A percentile compares a stretch with the other conserved stretches of the same genome.
These are phyloP conservation scores for Lepidopterella palustris DNA, from an alignment of 495 filamentous ascomycete genomes.

Conservation along the genomic window DNA sequence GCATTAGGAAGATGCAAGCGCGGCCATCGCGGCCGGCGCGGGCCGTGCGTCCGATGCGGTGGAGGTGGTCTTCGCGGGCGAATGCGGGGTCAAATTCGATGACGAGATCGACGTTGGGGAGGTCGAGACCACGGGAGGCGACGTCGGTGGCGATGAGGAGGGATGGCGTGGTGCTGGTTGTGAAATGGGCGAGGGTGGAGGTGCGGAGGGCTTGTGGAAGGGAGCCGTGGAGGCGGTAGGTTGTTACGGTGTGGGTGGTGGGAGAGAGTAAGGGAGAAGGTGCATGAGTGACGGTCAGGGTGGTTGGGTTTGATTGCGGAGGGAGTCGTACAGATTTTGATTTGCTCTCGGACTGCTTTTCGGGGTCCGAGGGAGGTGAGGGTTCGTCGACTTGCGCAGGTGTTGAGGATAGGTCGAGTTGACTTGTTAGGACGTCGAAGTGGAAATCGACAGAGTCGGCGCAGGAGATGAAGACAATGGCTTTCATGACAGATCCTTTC, in stretches of 20 bases:
- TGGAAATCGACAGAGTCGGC: conserved; percentile 96
- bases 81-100: conserved; percentile 95
- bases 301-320: conserved; percentile 26
- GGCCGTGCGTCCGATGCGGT: conserved; percentile 90
- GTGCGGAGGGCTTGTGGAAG: conserved; percentile 80
- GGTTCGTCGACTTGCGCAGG: conserved; percentile 29
- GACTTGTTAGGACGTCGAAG: conserved; percentile 72
- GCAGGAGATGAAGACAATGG: conserved; percentile 92
- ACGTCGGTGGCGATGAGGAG: conserved; percentile 93
- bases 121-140: conserved; percentile 85
- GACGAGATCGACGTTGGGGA: conserved; percentile 88
- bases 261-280: conserved; percentile 21
- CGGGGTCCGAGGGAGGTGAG: conserved; percentile 8
- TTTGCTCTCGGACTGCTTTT: conserved; percentile 4
- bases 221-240: conserved; percentile 93
- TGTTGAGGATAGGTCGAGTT: conserved; percentile 18
- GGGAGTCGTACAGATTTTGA: conserved; percentile 7
- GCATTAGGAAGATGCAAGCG: conserved; percentile 80
- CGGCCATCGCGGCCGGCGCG: conserved; percentile 85
- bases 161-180: conserved; percentile 52
- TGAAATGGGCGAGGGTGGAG: conserved; percentile 72
- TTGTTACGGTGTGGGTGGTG: conserved; percentile 42
- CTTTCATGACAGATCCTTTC: conserved; percentile 84
- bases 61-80: conserved; percentile 81
- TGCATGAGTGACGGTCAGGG: conserved; percentile 23